phyloP scores from a whole-genome alignment of 805 yeast genomes.

The Candida pseudofarinosa region DNA sequence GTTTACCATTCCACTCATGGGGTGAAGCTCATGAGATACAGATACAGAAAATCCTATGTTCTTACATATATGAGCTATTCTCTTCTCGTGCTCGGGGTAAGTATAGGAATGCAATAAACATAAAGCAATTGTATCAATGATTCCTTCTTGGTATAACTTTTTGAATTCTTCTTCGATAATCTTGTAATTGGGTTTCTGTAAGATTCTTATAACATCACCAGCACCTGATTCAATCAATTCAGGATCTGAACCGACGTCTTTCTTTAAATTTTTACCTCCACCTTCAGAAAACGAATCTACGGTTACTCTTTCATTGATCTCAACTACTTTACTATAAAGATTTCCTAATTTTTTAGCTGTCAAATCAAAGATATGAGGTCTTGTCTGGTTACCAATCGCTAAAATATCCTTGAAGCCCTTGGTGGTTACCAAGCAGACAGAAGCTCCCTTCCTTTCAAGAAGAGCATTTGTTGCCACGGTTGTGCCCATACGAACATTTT shows the following conservation, averaged over 20 bases:
- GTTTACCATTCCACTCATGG: constrained; percentile 35
- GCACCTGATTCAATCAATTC: constrained; percentile 29
- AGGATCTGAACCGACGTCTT: constrained; percentile 12
- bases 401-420: constrained; percentile 81
- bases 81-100: constrained; percentile 28
- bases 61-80: constrained; percentile 26
- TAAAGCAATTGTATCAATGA: constrained; percentile 23
- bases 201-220: constrained; percentile 22
- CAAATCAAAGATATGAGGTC: constrained; percentile 84
- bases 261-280: constrained; percentile 31
- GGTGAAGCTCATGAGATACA: constrained; percentile 31
- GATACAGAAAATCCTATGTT: constrained; percentile 31
- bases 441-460: constrained; percentile 83
- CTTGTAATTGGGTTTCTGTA: constrained; percentile 21
- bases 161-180: constrained; percentile 16
- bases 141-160: constrained; percentile 16
- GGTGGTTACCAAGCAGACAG: constrained; percentile 78
- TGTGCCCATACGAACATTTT: constrained; percentile 79
- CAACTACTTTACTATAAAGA: constrained; percentile 70
- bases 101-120: constrained; percentile 33
- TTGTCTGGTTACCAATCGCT: constrained; percentile 79
- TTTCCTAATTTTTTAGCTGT: constrained; percentile 64
- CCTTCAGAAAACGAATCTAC: constrained; percentile 68
- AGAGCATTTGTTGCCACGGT: constrained; percentile 93
- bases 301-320: constrained; percentile 84